phyloP scores from a whole-genome alignment of 2,329 filamentous ascomycete species.

The Xylariaceae sp. region DNA sequence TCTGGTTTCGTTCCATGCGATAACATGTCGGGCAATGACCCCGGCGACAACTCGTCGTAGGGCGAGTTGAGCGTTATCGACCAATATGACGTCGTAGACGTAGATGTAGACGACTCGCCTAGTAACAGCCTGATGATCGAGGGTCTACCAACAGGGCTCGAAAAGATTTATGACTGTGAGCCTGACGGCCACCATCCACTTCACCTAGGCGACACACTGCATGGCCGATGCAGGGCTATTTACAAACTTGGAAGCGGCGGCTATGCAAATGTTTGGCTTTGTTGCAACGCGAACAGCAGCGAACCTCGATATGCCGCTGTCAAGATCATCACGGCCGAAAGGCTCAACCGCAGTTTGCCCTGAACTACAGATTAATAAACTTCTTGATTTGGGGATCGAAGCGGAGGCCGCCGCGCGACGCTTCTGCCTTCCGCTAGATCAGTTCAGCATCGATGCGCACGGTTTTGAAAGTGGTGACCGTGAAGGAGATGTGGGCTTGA shows the following conservation, averaged over 20 bases:
- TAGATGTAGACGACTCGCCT: not conserved
- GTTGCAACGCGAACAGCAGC: slow-evolving; percentile 22
- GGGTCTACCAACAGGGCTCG: slow-evolving; percentile 9
- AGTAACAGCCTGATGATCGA: slow-evolving; percentile 3
- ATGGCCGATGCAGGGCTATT: slow-evolving; percentile 46
- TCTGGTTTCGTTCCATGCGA: too few relatives aligned
- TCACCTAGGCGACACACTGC: slow-evolving; percentile 47
- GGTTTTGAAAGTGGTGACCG: too few relatives aligned
- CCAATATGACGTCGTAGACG: not conserved
- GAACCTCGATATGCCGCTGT: slow-evolving; percentile 38
- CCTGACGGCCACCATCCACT: slow-evolving; percentile 49
- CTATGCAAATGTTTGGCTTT: slow-evolving; percentile 52
- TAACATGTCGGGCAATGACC: not conserved
- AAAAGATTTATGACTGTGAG: slow-evolving; percentile 37
- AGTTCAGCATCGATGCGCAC: slow-evolving; percentile 33
- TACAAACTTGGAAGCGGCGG: slow-evolving; percentile 51
- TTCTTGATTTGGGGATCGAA: slow-evolving; percentile 16
- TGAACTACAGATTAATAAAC: slow-evolving; percentile 29
- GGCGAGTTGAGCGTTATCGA: too few relatives aligned
- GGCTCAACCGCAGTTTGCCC: slow-evolving; percentile 27
- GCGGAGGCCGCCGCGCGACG: not conserved
- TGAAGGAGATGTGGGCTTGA: too few relatives aligned
- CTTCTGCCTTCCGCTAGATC: slow-evolving; percentile 31
- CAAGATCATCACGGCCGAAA: slow-evolving; percentile 42
- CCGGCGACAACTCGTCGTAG: too few relatives aligned